phyloP scores from a whole-genome alignment of 2,329 filamentous ascomycete species.

The Pseudogymnoascus sp. region DNA sequence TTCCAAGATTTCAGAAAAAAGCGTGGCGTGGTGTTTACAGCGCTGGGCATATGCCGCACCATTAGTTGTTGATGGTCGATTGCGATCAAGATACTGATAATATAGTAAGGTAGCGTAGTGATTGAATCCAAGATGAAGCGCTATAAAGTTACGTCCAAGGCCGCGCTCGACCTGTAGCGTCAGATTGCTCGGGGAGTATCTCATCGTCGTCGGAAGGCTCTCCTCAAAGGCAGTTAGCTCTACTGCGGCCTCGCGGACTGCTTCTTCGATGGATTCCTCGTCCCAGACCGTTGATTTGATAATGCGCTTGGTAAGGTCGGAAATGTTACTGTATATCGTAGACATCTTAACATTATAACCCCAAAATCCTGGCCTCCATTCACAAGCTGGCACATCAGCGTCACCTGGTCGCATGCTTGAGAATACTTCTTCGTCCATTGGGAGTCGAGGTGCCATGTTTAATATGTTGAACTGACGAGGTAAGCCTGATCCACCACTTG shows the following conservation, averaged over 20 bases:
- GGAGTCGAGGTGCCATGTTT: slow-evolving; percentile 16
- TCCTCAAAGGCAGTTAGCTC: slow-evolving; percentile 16
- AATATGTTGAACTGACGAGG: slow-evolving; percentile 25
- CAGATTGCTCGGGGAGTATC: slow-evolving; percentile 18
- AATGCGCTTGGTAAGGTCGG: slow-evolving; percentile 29
- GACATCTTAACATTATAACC: slow-evolving; percentile 30
- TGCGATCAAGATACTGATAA: slow-evolving; percentile 31
- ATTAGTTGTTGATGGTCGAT: background rate
- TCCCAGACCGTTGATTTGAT: slow-evolving; percentile 16
- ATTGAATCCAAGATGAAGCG: slow-evolving; percentile 33
- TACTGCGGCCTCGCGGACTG: slow-evolving; percentile 15
- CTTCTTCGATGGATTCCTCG: slow-evolving; percentile 16
- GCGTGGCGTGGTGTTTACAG: slow-evolving; percentile 27
- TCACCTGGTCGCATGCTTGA: slow-evolving; percentile 14
- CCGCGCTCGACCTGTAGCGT: slow-evolving; percentile 21
- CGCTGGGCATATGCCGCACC: slow-evolving; percentile 13
- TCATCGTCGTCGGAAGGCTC: slow-evolving; percentile 12
- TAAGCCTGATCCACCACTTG: slow-evolving; percentile 26
- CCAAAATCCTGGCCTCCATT: slow-evolving; percentile 29
- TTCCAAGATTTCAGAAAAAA: slow-evolving; percentile 25
- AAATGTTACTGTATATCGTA: slow-evolving; percentile 29
- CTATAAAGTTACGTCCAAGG: slow-evolving; percentile 30
- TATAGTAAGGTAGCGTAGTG: slow-evolving; percentile 34
- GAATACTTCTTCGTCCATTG: slow-evolving; percentile 28
- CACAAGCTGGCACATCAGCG: background rate